phyloP scores from a whole-genome alignment of 192 early-diverging fungal species.

The Umbelopsis sp. region DNA sequence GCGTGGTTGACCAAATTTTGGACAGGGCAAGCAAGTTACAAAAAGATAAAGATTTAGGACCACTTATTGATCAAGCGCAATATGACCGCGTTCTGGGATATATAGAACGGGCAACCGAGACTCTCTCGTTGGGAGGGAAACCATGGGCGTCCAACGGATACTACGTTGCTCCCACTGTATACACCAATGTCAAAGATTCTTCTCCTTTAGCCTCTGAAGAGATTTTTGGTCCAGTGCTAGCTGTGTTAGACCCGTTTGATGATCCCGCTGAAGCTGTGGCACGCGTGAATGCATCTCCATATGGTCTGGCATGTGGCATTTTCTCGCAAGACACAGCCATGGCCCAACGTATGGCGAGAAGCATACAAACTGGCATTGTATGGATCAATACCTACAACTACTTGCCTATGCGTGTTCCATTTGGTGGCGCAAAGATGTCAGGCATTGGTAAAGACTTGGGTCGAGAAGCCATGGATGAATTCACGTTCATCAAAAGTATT shows the following conservation, averaged over 20 bases:
- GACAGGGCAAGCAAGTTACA: constrained; percentile 46
- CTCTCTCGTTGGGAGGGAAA: constrained; percentile 37
- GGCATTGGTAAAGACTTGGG: constrained; percentile 64
- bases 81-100: constrained; percentile 54
- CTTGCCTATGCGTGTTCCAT: constrained; percentile 56
- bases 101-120: constrained; percentile 44
- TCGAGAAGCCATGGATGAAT: constrained; percentile 56
- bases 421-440: constrained; percentile 64
- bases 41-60: constrained; percentile 44
- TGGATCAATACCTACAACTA: constrained; percentile 68
- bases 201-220: constrained; percentile 53
- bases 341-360: constrained; percentile 46
- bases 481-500: constrained; percentile 47
- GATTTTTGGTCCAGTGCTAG: constrained; percentile 64
- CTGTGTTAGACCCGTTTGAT: constrained; percentile 55
- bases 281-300: constrained; percentile 51
- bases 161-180: constrained; percentile 65
- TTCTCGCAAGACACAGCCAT: constrained; percentile 48
- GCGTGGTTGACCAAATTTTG: constrained; percentile 58
- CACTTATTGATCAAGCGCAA: constrained; percentile 58
- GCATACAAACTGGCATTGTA: constrained; percentile 51
- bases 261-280: constrained; percentile 51
- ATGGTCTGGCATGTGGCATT: constrained; percentile 58
- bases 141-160: constrained; percentile 39
- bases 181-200: constrained; percentile 45